Percentiles rank a stretch among this genome's conserved stretches.
Conservation (phyloP, 495 filamentous ascomycete genomes). For the Aspergillus kassunensis region DNA sequence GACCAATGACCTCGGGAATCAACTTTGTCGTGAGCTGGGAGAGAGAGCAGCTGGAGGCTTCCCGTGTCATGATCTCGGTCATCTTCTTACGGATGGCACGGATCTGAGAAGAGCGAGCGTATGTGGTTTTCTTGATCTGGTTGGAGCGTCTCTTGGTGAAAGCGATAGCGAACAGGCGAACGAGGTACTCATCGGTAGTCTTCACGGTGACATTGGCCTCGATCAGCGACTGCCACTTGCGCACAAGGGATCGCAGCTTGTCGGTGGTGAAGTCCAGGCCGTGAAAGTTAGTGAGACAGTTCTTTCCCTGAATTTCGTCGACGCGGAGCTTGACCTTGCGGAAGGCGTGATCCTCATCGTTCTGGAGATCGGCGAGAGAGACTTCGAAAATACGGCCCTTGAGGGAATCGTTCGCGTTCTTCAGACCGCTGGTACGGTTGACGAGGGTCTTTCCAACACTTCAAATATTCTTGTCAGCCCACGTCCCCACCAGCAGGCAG, state of each 20-base stretch:
- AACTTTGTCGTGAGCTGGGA: slow-evolving; percentile 95
- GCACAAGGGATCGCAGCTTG: slow-evolving; percentile 96
- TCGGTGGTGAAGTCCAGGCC: slow-evolving; percentile 99
- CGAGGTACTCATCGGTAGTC: slow-evolving; percentile 98
- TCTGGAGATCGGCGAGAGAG: slow-evolving; percentile 96
- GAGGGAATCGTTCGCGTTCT: slow-evolving; percentile 98
- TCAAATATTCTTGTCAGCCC: slow-evolving; percentile 19
- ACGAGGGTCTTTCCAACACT: slow-evolving; percentile 99
- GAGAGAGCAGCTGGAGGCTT: slow-evolving; percentile 89
- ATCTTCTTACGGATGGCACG: slow-evolving; percentile 98
- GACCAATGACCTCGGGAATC: slow-evolving; percentile 97
- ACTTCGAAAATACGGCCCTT: slow-evolving; percentile 99
- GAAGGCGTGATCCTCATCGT: slow-evolving; percentile 99
- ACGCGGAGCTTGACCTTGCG: slow-evolving; percentile 98
- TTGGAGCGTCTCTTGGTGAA: slow-evolving; percentile 98
- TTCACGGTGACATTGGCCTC: slow-evolving; percentile 99
- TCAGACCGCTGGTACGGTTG: slow-evolving; percentile 97
- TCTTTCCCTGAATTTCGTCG: slow-evolving; percentile 99
- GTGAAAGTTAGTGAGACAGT: slow-evolving; percentile 99
- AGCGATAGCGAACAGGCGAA: slow-evolving; percentile 96
- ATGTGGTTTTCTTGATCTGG: slow-evolving; percentile 99
- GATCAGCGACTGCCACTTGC: slow-evolving; percentile 98
- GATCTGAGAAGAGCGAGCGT: slow-evolving; percentile 93
- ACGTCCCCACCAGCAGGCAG: neutral
- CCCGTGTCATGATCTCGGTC: slow-evolving; percentile 96